Percentiles rank a stretch among this genome's conserved stretches.
phyloP scores from a whole-genome alignment of 345 rosid species.

The Populus nigra region DNA sequence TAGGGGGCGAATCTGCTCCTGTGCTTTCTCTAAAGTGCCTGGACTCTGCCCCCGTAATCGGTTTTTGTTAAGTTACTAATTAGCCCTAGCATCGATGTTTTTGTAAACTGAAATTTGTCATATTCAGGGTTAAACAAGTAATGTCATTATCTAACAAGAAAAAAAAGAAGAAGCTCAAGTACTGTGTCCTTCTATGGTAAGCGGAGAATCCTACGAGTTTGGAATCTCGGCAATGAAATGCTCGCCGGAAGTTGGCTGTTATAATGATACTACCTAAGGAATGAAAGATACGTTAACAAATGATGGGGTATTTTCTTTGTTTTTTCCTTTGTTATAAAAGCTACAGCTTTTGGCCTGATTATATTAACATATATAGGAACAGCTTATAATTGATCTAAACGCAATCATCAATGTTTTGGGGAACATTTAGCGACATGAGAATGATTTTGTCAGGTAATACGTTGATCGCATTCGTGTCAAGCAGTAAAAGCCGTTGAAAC shows the following conservation, averaged over 20 bases:
- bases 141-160: neutral
- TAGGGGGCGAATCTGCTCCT: neutral
- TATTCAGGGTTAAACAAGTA: neutral
- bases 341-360: neutral
- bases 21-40: neutral
- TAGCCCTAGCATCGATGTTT: neutral
- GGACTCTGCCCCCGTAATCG: slow-evolving; percentile 8
- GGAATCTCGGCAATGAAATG: slow-evolving; percentile 18
- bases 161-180: neutral
- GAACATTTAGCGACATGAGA: no score
- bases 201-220: slow-evolving; percentile 29
- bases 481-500: no score
- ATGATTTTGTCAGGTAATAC: no score
- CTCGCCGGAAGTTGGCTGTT: slow-evolving; percentile 15
- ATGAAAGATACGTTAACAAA: neutral
- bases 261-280: slow-evolving; percentile 17
- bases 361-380: neutral
- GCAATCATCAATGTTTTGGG: neutral
- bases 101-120: neutral
- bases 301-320: neutral
- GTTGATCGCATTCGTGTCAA: no score
- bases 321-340: no score
- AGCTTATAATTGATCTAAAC: neutral
- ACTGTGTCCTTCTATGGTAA: slow-evolving; percentile 1
- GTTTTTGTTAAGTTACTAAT: neutral